Conservation (phyloP, 805 yeast genomes). For the Nakazawaea holstii region DNA sequence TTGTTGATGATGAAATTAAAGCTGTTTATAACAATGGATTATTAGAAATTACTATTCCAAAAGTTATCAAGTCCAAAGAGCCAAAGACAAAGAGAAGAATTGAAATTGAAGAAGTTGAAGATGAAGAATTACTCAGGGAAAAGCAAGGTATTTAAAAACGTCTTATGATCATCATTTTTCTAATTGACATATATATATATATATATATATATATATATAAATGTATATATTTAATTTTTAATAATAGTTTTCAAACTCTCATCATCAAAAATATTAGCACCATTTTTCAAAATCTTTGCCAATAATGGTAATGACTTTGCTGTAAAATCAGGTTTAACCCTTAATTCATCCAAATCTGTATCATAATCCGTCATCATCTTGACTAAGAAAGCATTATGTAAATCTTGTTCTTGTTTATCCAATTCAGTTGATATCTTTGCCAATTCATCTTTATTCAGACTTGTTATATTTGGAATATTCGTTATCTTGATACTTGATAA, state of each 20-base stretch:
- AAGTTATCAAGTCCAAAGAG: slow-evolving; percentile 23
- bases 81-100: slow-evolving; percentile 39
- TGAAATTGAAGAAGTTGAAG: slow-evolving; percentile 42
- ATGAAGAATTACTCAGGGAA: slow-evolving; percentile 33
- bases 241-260: slow-evolving; percentile 31
- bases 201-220: not conserved
- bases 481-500: slow-evolving; percentile 14
- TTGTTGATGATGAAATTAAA: slow-evolving; percentile 46
- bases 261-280: slow-evolving; percentile 53
- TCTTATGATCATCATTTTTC: not conserved
- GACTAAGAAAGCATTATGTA: slow-evolving; percentile 46
- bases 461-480: slow-evolving; percentile 6
- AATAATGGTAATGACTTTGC: slow-evolving; percentile 48
- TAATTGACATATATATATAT: not conserved
- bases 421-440: slow-evolving; percentile 19
- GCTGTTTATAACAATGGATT: slow-evolving; percentile 52
- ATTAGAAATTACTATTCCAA: slow-evolving; percentile 47
- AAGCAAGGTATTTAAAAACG: slow-evolving; percentile 4
- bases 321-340: slow-evolving; percentile 61
- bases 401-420: slow-evolving; percentile 25
- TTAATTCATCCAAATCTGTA: slow-evolving; percentile 53
- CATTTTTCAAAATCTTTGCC: slow-evolving; percentile 54
- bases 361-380: slow-evolving; percentile 55
- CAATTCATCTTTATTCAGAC: slow-evolving; percentile 2
- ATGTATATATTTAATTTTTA: not conserved